These are phyloP conservation scores for Hyaloscypha hepaticicola DNA, from an alignment of 495 filamentous ascomycete species.

Conservation along the genomic window DNA sequence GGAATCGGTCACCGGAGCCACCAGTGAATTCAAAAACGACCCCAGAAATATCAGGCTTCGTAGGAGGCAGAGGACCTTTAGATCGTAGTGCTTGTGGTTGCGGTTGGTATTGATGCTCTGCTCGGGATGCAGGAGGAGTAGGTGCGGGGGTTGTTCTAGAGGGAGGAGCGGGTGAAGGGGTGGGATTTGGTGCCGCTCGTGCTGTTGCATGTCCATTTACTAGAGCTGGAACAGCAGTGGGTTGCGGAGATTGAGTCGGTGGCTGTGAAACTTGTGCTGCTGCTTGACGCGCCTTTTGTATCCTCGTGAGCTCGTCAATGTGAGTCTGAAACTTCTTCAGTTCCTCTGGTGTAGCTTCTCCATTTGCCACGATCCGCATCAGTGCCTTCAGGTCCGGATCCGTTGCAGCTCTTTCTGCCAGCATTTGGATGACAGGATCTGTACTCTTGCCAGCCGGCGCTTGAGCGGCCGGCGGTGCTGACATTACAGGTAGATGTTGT, in stretches of 20 bases:
- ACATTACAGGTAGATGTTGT: conserved; percentile 4
- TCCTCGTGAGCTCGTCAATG: conserved; percentile 79
- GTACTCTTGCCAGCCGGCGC: conserved; percentile 47
- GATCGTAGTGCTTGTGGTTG: conserved; percentile 46
- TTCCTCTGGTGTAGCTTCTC: conserved; percentile 75
- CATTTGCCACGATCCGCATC: conserved; percentile 92
- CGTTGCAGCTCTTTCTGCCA: conserved; percentile 82
- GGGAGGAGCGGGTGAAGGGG: conserved; percentile 27
- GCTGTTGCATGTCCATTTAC: conserved; percentile 17
- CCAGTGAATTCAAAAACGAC: conserved; percentile 84
- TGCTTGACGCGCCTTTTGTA: conserved; percentile 30
- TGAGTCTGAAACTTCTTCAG: conserved; percentile 87
- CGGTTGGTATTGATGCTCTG: conserved; percentile 31
- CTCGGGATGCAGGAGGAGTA: conserved; percentile 33
- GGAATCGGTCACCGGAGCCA: conserved; percentile 79
- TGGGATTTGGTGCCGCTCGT: conserved; percentile 1
- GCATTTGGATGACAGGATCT: conserved; percentile 93
- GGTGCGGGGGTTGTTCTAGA: conserved; percentile 23
- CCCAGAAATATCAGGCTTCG: conserved; percentile 63
- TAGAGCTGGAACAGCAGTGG: conserved; percentile 5
- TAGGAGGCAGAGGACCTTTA: conserved; percentile 50
- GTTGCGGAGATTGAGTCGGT: conserved; percentile 30
- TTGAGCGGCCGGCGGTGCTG: conserved; percentile 25
- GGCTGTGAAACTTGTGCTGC: conserved; percentile 21
- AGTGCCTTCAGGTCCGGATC: conserved; percentile 89